Evolutionary conservation across 208 protist genomes (phyloP).

Genomic region (Acanthamoeba sp.): DNA sequence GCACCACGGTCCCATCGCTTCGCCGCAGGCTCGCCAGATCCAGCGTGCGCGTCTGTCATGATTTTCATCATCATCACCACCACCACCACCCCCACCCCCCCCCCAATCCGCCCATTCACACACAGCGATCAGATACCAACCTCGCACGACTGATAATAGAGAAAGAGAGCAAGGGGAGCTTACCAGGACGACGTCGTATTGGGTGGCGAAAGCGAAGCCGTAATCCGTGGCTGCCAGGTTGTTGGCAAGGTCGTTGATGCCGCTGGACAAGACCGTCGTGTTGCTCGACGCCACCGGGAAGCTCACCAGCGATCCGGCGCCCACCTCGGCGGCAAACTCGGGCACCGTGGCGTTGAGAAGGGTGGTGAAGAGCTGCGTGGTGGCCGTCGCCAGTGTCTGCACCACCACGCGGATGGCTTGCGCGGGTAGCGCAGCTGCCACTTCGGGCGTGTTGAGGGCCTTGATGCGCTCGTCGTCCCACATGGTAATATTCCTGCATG

Average conservation of each 20-base stretch:
- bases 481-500: background rate
- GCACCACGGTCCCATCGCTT: background rate
- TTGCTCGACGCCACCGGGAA: background rate
- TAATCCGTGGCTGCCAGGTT: background rate
- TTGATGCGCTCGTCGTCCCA: background rate
- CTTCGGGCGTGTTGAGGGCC: background rate
- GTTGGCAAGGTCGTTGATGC: background rate
- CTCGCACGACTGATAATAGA: no score
- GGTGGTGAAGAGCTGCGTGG: background rate
- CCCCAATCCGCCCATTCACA: no score
- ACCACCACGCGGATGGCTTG: background rate
- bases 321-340: background rate
- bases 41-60: background rate
- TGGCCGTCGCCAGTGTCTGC: background rate
- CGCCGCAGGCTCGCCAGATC: background rate
- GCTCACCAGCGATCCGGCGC: background rate
- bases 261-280: background rate
- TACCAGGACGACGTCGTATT: background rate
- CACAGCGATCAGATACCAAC: no score
- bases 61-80: no score
- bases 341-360: background rate
- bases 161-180: no score
- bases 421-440: background rate
- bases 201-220: background rate
- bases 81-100: no score